phyloP scores from a whole-genome alignment of 2,329 filamentous ascomycete genomes.

The Aspergillus sp. region DNA sequence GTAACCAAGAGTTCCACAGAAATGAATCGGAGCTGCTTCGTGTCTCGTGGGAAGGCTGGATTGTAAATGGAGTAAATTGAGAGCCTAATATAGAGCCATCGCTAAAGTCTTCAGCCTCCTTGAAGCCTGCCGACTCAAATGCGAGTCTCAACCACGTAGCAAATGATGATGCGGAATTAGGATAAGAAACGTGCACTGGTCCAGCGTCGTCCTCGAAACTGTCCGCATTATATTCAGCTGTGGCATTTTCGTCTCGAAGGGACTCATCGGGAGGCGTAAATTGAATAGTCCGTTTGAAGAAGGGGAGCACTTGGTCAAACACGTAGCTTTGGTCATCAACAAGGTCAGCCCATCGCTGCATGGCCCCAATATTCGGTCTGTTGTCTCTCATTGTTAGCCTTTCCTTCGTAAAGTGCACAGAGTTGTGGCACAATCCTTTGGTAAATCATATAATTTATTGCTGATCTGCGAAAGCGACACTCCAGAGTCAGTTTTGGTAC shows the following conservation, averaged over 20 bases:
- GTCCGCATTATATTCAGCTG: constrained; percentile 23
- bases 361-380: constrained; percentile 27
- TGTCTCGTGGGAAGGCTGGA: constrained; percentile 46
- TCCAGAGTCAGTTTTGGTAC: neutral
- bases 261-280: constrained; percentile 27
- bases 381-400: neutral
- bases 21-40: constrained; percentile 50
- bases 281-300: constrained; percentile 25
- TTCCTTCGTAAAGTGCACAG: neutral
- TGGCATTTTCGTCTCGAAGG: constrained; percentile 18
- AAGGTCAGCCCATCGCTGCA: constrained; percentile 33
- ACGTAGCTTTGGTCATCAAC: constrained; percentile 32
- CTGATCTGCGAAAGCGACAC: constrained; percentile 21
- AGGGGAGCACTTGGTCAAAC: constrained; percentile 30
- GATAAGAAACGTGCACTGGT: constrained; percentile 45
- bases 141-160: constrained; percentile 37
- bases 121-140: constrained; percentile 43
- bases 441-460: constrained; percentile 35
- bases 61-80: constrained; percentile 46
- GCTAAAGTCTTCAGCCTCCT: constrained; percentile 39
- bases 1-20: constrained; percentile 30
- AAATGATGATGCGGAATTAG: constrained; percentile 40
- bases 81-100: constrained; percentile 45
- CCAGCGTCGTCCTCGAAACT: constrained; percentile 31
- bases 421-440: constrained; percentile 21